Conservation (phyloP, 225 moss, liverwort and hornwort species). For the Polytrichum commune region DNA sequence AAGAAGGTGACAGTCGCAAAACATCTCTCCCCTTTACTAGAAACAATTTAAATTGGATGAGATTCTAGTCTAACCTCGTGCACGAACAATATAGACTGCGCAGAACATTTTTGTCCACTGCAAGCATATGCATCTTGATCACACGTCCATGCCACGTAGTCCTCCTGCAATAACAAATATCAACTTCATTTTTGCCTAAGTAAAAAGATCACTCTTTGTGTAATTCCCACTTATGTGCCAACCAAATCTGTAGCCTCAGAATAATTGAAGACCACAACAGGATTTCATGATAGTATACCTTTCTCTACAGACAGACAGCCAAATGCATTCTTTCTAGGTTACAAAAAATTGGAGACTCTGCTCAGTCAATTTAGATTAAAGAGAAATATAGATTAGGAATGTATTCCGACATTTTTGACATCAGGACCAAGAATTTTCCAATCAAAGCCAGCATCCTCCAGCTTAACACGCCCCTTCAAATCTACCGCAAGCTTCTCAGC, state of each 20-base stretch:
- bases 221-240: too few species aligned
- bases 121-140: conserved; percentile 99
- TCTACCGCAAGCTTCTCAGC: conserved; percentile 92
- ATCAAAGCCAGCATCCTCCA: conserved; percentile 99
- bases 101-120: conserved; percentile 99
- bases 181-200: too few species aligned
- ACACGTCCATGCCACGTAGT: conserved; percentile 95
- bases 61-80: conserved; percentile 63
- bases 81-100: conserved; percentile 92
- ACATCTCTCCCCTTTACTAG: too few species aligned
- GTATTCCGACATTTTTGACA: conserved; percentile 66
- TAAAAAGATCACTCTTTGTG: too few species aligned
- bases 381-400: conserved; percentile 5
- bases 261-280: too few species aligned
- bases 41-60: neutral
- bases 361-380: conserved; percentile 1
- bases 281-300: too few species aligned
- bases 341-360: neutral
- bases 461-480: conserved; percentile 89
- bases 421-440: conserved; percentile 99
- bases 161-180: conserved; percentile 53
- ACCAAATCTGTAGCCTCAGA: too few species aligned
- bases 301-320: neutral
- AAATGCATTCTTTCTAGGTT: too few species aligned
- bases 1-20: neutral